Conservation (phyloP, 257 asterid genomes). For the Solanum medicagineum region DNA sequence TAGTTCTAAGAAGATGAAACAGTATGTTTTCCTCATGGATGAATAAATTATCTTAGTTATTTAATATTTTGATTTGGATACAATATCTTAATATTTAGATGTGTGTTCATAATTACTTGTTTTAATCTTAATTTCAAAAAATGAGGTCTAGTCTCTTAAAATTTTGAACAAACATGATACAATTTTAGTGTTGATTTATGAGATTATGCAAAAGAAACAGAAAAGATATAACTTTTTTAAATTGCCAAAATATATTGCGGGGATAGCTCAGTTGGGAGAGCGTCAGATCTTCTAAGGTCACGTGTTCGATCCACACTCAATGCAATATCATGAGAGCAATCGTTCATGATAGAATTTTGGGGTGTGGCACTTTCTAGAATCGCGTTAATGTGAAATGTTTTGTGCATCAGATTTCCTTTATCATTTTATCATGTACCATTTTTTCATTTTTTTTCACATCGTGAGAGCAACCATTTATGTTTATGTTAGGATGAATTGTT, state of each 20-base stretch:
- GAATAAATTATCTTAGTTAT: neutral
- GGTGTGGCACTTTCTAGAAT: too few relatives aligned
- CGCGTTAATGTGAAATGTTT: too few relatives aligned
- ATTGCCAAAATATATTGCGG: conserved; percentile 10
- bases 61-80: neutral
- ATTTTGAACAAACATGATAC: neutral
- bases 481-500: too few relatives aligned
- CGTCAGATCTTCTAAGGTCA: conserved; percentile 95
- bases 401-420: too few relatives aligned
- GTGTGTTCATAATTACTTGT: neutral
- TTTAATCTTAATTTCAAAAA: neutral
- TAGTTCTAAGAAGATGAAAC: neutral
- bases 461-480: too few relatives aligned
- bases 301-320: conserved; percentile 98
- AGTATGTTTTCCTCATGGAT: neutral
- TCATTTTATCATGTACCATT: too few relatives aligned
- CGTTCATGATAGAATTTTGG: neutral
- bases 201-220: too few relatives aligned
- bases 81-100: neutral
- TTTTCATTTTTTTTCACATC: too few relatives aligned
- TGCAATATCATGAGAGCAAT: conserved; percentile 18
- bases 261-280: conserved; percentile 97
- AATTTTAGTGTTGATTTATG: neutral
- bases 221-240: too few relatives aligned
- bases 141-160: neutral